phyloP scores from a whole-genome alignment of 306 rosid genomes.

The Gastrolobium villosum region DNA sequence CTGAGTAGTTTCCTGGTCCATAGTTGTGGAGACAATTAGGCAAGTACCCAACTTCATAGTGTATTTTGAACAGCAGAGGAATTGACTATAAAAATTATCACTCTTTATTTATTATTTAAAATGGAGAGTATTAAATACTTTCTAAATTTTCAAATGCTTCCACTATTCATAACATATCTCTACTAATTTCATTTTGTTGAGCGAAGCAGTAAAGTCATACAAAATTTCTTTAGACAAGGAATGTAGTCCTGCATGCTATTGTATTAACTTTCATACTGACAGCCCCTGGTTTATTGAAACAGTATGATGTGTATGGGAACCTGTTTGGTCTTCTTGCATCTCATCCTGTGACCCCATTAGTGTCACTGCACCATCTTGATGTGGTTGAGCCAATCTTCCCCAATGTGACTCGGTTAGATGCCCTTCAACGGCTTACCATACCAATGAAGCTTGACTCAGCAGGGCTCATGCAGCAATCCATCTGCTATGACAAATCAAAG shows the following conservation, averaged over 20 bases:
- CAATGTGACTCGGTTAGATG: slow-evolving; percentile 70
- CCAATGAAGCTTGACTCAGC: slow-evolving; percentile 94
- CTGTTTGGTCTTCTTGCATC: slow-evolving; percentile 96
- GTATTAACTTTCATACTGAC: slow-evolving; percentile 14
- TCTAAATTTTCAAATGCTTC: neutral
- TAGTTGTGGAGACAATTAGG: slow-evolving; percentile 33
- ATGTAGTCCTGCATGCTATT: slow-evolving; percentile 28
- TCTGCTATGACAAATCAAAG: slow-evolving; percentile 78
- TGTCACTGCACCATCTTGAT: slow-evolving; percentile 95
- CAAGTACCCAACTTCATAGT: neutral
- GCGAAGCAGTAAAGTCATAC: too few relatives aligned
- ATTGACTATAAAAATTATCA: neutral
- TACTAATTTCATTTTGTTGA: too few relatives aligned
- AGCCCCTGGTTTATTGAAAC: slow-evolving; percentile 49
- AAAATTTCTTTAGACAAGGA: neutral
- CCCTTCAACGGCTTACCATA: slow-evolving; percentile 72
- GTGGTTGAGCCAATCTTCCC: slow-evolving; percentile 99
- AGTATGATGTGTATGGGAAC: slow-evolving; percentile 98
- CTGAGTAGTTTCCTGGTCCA: slow-evolving; percentile 39
- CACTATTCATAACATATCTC: neutral
- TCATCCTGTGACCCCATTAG: slow-evolving; percentile 93
- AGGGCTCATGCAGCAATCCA: slow-evolving; percentile 95
- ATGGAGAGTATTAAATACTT: neutral
- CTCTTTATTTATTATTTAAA: neutral
- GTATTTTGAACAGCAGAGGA: slow-evolving; percentile 8